Percentiles rank a stretch among this genome's conserved stretches.
These are phyloP conservation scores for Jacaranda mimosifolia DNA, from an alignment of 257 asterid genomes.

Conservation along the genomic window DNA sequence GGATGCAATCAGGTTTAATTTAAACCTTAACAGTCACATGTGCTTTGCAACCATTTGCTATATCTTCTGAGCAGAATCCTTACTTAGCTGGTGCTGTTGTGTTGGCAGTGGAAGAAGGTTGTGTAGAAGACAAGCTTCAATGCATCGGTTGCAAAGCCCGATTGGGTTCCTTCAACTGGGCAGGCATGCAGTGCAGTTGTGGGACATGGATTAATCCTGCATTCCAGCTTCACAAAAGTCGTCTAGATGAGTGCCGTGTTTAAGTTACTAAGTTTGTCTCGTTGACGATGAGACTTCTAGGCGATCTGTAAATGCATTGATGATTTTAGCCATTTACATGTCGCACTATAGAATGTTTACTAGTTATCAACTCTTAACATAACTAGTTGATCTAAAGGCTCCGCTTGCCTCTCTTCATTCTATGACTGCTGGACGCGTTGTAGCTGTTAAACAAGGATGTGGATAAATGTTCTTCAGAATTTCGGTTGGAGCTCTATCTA, in stretches of 20 bases:
- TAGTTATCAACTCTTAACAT: no score
- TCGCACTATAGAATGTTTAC: not conserved
- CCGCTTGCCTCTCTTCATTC: not conserved
- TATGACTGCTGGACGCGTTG: not conserved
- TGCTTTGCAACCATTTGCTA: not conserved
- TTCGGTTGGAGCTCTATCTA: slow-evolving; percentile 2
- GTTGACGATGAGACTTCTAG: slow-evolving; percentile 1
- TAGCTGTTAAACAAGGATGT: slow-evolving; percentile 13
- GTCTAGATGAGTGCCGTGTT: slow-evolving; percentile 69
- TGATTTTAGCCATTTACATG: not conserved
- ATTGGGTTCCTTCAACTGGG: slow-evolving; percentile 88
- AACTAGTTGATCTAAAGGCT: not conserved
- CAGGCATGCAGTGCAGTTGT: slow-evolving; percentile 96
- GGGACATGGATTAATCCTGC: slow-evolving; percentile 95
- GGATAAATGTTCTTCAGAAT: not conserved
- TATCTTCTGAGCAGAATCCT: slow-evolving; percentile 18
- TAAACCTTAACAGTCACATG: slow-evolving; percentile 17
- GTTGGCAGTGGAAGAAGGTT: slow-evolving; percentile 75
- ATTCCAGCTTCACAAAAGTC: slow-evolving; percentile 91
- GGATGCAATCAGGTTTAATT: slow-evolving; percentile 81
- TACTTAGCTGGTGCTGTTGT: slow-evolving; percentile 16
- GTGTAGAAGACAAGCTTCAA: slow-evolving; percentile 74
- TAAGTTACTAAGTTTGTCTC: slow-evolving; percentile 39
- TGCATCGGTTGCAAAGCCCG: slow-evolving; percentile 91
- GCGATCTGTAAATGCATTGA: slow-evolving; percentile 11